Percentiles rank a stretch among this genome's conserved stretches.
These are phyloP conservation scores for Trichosporon asahii DNA, from an alignment of 1,284 basidiomycete species.

Conservation along the genomic window DNA sequence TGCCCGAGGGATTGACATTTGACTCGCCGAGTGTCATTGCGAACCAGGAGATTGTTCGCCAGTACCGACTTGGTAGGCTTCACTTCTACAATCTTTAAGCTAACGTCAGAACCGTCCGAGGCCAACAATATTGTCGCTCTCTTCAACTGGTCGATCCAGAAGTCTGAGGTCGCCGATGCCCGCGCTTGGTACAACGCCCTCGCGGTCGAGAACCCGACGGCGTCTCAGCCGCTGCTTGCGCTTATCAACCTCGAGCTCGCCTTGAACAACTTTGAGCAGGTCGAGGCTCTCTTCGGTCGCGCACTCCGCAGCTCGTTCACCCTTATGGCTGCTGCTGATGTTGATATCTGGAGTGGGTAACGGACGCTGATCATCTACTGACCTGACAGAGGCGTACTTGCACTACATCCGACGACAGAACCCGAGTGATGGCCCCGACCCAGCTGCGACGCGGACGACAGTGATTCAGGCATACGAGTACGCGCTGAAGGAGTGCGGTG, in stretches of 20 bases:
- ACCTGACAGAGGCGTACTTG: constrained; percentile 46
- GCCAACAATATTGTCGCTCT: constrained; percentile 41
- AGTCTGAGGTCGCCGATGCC: constrained; percentile 48
- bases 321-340: constrained; percentile 48
- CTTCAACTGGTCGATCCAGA: constrained; percentile 51
- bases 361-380: constrained; percentile 1
- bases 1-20: constrained; percentile 36
- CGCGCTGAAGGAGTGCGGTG: constrained; percentile 82
- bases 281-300: constrained; percentile 47
- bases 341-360: constrained; percentile 51
- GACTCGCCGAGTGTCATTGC: constrained; percentile 37
- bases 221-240: constrained; percentile 44
- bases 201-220: constrained; percentile 45
- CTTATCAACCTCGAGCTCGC: constrained; percentile 51
- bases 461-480: constrained; percentile 92
- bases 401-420: constrained; percentile 53
- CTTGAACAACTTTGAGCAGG: constrained; percentile 47
- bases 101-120: constrained; percentile 35
- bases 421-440: constrained; percentile 39
- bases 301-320: constrained; percentile 44
- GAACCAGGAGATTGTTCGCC: constrained; percentile 33
- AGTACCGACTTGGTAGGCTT: constrained; percentile 33
- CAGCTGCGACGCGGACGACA: constrained; percentile 62
- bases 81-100: background rate
- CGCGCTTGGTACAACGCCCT: constrained; percentile 48